phyloP scores from a whole-genome alignment of 1,284 basidiomycete species.

The Malassezia dermatis region DNA sequence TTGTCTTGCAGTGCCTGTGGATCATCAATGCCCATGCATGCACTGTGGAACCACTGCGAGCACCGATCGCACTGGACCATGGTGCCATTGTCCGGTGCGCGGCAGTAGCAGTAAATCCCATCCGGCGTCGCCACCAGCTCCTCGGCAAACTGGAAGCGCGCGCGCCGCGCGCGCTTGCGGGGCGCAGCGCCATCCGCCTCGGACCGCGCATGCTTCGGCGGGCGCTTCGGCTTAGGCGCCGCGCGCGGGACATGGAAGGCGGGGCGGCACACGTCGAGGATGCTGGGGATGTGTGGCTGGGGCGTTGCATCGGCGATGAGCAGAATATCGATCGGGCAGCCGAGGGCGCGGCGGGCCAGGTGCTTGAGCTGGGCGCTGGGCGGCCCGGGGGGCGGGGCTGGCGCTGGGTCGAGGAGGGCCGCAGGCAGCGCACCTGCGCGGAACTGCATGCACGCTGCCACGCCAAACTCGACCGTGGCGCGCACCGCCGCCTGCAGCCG shows the following conservation, averaged over 20 bases:
- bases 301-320: slow-evolving; percentile 21
- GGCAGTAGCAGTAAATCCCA: slow-evolving; percentile 41
- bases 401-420: neutral
- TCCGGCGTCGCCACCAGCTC: slow-evolving; percentile 23
- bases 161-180: slow-evolving; percentile 38
- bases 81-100: slow-evolving; percentile 30
- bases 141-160: slow-evolving; percentile 44
- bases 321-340: slow-evolving; percentile 28
- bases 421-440: slow-evolving; percentile 5
- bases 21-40: slow-evolving; percentile 38
- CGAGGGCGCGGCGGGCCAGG: slow-evolving; percentile 25
- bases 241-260: slow-evolving; percentile 3
- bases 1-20: slow-evolving; percentile 26
- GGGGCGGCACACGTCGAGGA: slow-evolving; percentile 9
- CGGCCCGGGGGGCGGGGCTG: neutral
- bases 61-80: slow-evolving; percentile 48
- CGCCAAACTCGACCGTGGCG: slow-evolving; percentile 18
- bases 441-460: slow-evolving; percentile 16
- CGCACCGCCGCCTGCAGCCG: slow-evolving; percentile 15
- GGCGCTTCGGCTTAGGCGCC: slow-evolving; percentile 1
- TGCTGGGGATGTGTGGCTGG: slow-evolving; percentile 7
- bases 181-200: slow-evolving; percentile 14
- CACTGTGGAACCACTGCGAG: slow-evolving; percentile 44
- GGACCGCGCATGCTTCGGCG: neutral
- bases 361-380: slow-evolving; percentile 17